A percentile compares a stretch with the other conserved stretches of the same genome.
These are phyloP conservation scores for Dendrocalamus latiflorus DNA, from an alignment of 202 grass and related monocot genomes.

Conservation along the genomic window DNA sequence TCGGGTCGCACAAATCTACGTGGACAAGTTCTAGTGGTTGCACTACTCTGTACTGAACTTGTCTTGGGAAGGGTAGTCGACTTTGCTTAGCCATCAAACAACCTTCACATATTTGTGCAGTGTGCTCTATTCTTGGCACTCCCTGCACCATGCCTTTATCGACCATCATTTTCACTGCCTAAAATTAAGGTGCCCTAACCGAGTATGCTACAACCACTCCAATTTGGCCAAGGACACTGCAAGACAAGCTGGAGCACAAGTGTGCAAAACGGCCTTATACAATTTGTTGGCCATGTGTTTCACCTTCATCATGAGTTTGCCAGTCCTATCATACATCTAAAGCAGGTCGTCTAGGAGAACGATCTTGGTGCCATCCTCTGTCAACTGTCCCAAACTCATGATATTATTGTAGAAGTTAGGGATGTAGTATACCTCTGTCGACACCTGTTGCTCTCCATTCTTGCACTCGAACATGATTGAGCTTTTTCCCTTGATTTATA, in stretches of 20 bases:
- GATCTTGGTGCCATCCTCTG: not conserved
- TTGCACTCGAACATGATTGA: no score
- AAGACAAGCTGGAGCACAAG: accelerated
- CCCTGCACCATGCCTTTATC: not conserved
- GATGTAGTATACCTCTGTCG: no score
- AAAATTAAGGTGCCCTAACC: not conserved
- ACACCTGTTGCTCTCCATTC: accelerated
- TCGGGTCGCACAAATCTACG: no score
- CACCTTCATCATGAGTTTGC: not conserved
- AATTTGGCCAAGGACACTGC: accelerated
- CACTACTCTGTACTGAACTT: accelerated
- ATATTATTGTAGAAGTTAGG: no score
- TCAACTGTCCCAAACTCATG: no score
- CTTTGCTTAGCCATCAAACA: not conserved
- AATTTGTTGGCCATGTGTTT: accelerated
- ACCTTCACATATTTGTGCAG: accelerated
- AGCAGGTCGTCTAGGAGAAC: not conserved
- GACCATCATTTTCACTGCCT: not conserved
- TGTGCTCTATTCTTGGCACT: accelerated
- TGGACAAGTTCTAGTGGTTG: not conserved
- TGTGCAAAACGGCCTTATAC: accelerated
- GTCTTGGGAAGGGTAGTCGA: no score
- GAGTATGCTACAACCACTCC: not conserved
- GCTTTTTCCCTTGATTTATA: no score
- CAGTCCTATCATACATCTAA: not conserved